These are phyloP conservation scores for Carex myosuroides DNA, from an alignment of 176 grass and related monocot genomes.

Conservation along the genomic window DNA sequence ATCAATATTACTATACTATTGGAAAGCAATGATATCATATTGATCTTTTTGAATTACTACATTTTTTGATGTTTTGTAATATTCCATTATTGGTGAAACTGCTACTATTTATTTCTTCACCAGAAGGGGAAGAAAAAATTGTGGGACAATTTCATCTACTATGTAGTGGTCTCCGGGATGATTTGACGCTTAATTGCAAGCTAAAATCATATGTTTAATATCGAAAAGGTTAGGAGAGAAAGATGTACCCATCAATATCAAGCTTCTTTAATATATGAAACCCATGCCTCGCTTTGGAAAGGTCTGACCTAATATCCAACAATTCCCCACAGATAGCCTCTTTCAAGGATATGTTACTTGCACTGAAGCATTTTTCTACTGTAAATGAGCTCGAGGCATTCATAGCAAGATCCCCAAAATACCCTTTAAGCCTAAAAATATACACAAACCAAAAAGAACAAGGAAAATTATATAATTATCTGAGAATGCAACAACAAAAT, in stretches of 20 bases:
- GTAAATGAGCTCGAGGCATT: slow-evolving; percentile 72
- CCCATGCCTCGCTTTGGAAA: slow-evolving; percentile 69
- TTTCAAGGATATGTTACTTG: slow-evolving; percentile 76
- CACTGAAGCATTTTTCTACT: slow-evolving; percentile 85
- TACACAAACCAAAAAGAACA: background rate
- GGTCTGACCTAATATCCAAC: slow-evolving; percentile 44
- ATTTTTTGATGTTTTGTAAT: background rate
- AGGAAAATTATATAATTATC: background rate
- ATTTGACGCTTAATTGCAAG: background rate
- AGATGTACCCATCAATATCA: slow-evolving; percentile 70
- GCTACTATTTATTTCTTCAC: background rate
- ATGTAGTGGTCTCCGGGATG: background rate
- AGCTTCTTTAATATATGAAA: slow-evolving; percentile 87
- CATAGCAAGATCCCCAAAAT: slow-evolving; percentile 77
- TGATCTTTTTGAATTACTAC: background rate
- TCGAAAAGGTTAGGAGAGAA: background rate
- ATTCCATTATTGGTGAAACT: background rate
- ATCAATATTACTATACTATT: background rate
- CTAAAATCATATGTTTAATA: background rate
- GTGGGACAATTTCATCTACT: background rate
- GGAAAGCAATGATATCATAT: background rate
- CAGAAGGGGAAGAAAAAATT: background rate
- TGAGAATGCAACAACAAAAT: slow-evolving; percentile 9
- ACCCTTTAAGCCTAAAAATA: slow-evolving; percentile 53
- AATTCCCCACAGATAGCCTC: slow-evolving; percentile 67